These are phyloP conservation scores for Tolypocladium paradoxum DNA, from an alignment of 2,329 filamentous ascomycete species.

Conservation along the genomic window DNA sequence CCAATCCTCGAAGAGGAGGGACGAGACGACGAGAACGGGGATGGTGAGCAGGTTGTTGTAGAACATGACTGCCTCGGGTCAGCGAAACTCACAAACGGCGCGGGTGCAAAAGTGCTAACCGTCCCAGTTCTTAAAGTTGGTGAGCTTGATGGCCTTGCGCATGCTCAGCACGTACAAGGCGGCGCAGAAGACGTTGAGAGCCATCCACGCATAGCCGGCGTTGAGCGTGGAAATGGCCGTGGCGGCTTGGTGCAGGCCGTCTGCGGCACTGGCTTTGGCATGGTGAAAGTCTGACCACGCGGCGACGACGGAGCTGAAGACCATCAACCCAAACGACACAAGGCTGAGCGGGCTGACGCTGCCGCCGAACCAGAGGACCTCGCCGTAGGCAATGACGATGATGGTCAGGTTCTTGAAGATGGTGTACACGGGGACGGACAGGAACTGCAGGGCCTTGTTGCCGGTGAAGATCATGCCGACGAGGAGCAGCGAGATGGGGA, in stretches of 20 bases:
- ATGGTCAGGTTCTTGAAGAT: constrained; percentile 99
- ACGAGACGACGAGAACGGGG: constrained; percentile 74
- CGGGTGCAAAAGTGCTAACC: constrained; percentile 50
- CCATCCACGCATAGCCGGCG: constrained; percentile 95
- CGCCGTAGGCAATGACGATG: constrained; percentile 95
- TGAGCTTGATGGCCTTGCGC: constrained; percentile 98
- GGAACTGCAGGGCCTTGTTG: constrained; percentile 89
- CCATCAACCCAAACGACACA: constrained; percentile 93
- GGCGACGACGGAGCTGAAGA: constrained; percentile 84
- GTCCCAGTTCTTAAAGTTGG: constrained; percentile 99
- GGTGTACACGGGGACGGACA: constrained; percentile 96
- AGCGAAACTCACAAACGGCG: constrained; percentile 11
- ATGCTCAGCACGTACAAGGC: constrained; percentile 83
- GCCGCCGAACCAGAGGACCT: constrained; percentile 96
- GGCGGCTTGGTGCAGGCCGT: constrained; percentile 52
- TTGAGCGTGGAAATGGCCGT: constrained; percentile 81
- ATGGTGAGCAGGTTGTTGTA: constrained; percentile 99
- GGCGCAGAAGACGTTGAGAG: constrained; percentile 90
- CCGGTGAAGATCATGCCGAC: constrained; percentile 99
- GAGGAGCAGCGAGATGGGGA: constrained; percentile 87
- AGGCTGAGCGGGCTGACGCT: constrained; percentile 79
- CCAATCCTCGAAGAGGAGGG: constrained; percentile 85
- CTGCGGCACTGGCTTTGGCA: constrained; percentile 54
- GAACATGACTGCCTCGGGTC: constrained; percentile 72
- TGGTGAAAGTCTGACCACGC: constrained; percentile 96